phyloP scores from a whole-genome alignment of 2,329 filamentous ascomycete genomes.

The Rutstroemia sydowiana region DNA sequence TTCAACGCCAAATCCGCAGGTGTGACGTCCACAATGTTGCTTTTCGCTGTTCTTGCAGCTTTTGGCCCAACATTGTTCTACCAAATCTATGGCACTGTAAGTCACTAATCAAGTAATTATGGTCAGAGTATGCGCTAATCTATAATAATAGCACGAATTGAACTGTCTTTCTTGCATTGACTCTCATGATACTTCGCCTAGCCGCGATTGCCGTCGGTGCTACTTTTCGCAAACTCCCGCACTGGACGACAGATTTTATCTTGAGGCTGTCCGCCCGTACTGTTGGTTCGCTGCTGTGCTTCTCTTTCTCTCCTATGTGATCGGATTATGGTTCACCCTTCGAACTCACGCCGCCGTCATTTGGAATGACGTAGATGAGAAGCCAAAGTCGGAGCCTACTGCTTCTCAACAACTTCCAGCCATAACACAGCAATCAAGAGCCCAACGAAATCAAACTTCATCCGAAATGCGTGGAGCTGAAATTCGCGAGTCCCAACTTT shows the following conservation, averaged over 20 bases:
- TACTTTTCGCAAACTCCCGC: conserved; percentile 87
- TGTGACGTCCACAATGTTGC: conserved; percentile 94
- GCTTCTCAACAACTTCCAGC: conserved; percentile 24
- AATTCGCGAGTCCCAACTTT: conserved; percentile 80
- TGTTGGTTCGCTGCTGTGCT: conserved; percentile 81
- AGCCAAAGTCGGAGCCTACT: conserved; percentile 51
- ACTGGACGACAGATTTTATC: conserved; percentile 79
- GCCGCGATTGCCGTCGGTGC: conserved; percentile 79
- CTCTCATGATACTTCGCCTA: conserved; percentile 31
- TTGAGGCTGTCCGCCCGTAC: conserved; percentile 85
- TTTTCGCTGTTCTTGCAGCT: conserved; percentile 91
- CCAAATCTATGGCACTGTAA: conserved; percentile 89
- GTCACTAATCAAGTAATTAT: conserved; percentile 25
- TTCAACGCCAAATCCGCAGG: conserved; percentile 96
- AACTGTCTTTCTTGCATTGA: conserved; percentile 66
- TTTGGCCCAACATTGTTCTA: conserved; percentile 97
- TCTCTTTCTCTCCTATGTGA: conserved; percentile 86
- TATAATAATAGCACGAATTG: conserved; percentile 65
- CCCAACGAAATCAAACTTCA: conserved; percentile 20
- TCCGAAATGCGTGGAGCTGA: conserved; percentile 38
- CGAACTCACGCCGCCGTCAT: conserved; percentile 95
- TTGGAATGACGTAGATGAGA: conserved; percentile 84
- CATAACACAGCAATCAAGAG: conserved; percentile 18
- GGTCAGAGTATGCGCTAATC: conserved; percentile 30
- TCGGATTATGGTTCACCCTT: conserved; percentile 91